Evolutionary conservation across 495 filamentous ascomycete species (phyloP).

Genomic region (Lasiosphaeris hirsuta): DNA sequence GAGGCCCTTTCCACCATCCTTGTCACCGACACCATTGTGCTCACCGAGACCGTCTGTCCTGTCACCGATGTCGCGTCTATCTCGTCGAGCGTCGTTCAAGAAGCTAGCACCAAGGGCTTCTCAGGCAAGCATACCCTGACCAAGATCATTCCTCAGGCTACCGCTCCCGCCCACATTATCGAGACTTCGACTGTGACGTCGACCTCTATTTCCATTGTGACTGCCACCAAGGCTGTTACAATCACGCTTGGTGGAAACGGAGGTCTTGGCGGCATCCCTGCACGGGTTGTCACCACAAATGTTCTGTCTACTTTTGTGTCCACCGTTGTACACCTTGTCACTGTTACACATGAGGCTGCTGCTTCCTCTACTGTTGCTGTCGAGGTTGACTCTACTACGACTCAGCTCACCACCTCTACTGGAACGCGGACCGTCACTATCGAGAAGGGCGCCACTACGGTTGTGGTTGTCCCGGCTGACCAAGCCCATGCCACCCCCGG

Average conservation of each 20-base stretch:
- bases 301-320: constrained; percentile 34
- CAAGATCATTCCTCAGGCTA: constrained; percentile 17
- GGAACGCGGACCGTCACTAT: constrained; percentile 44
- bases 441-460: constrained; percentile 12
- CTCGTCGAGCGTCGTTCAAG: constrained; percentile 32
- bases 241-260: constrained; percentile 39
- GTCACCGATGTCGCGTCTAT: constrained; percentile 40
- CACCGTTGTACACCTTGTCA: constrained; percentile 22
- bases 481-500: constrained; percentile 2
- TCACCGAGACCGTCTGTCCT: constrained; percentile 47
- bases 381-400: constrained; percentile 32
- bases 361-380: background rate
- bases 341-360: constrained; percentile 13
- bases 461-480: constrained; percentile 14
- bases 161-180: constrained; percentile 17
- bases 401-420: constrained; percentile 34
- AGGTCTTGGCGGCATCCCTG: constrained; percentile 18
- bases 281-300: constrained; percentile 35
- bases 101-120: constrained; percentile 9
- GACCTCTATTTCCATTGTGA: constrained; percentile 20
- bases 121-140: constrained; percentile 21
- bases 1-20: constrained; percentile 33
- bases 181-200: constrained; percentile 22
- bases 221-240: constrained; percentile 31
- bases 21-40: constrained; percentile 43